Evolutionary conservation across 306 rosid species (phyloP).

Genomic region (Castanea mollissima): DNA sequence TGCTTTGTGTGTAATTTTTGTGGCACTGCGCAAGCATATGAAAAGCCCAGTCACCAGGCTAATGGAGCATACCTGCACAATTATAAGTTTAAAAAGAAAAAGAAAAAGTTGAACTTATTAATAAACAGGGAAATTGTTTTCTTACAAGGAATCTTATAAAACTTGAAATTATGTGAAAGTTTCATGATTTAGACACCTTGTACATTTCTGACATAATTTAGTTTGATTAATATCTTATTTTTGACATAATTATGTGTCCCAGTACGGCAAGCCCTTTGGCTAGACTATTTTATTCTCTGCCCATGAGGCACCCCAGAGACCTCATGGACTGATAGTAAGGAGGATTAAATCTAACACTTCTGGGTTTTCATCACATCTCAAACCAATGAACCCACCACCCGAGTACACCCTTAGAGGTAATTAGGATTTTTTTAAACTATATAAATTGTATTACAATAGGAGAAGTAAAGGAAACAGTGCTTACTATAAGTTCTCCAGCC

Average conservation of each 20-base stretch:
- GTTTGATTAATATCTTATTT: not conserved
- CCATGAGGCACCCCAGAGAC: no score
- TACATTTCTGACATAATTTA: no score
- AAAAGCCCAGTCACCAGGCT: conserved; percentile 73
- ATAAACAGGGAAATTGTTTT: not conserved
- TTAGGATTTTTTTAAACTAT: not conserved
- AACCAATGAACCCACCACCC: no score
- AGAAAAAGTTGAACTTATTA: not conserved
- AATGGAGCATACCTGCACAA: conserved; percentile 72
- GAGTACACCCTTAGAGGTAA: no score
- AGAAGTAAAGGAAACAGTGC: not conserved
- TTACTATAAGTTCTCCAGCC: conserved; percentile 89
- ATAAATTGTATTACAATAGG: not conserved
- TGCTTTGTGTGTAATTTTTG: conserved; percentile 88
- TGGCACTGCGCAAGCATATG: conserved; percentile 71
- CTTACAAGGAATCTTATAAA: not conserved
- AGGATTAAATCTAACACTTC: no score
- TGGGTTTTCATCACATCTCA: no score
- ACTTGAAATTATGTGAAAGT: not conserved
- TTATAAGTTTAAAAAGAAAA: not conserved
- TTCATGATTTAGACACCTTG: no score
- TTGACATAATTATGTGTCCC: no score
- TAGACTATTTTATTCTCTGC: no score
- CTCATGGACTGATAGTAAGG: no score
- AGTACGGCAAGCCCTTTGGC: no score